Evolutionary conservation across 2,329 filamentous ascomycete genomes (phyloP).

Genomic region (Diaporthe helianthi): DNA sequence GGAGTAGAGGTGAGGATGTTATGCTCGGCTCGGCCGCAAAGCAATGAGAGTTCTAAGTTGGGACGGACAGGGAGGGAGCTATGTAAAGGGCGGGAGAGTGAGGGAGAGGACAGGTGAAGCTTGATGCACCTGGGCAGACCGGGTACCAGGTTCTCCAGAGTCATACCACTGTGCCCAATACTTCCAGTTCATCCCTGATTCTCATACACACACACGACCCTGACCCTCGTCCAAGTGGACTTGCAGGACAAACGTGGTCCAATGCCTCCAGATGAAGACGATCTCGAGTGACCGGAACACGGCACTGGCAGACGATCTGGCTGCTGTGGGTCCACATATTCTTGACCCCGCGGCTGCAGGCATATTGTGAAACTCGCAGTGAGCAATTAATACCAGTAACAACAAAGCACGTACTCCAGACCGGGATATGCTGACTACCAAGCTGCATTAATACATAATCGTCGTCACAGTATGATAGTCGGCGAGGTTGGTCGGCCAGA

Average conservation of each 20-base stretch:
- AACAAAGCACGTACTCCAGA: not conserved
- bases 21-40: not conserved
- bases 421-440: not conserved
- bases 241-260: not conserved
- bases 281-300: not conserved
- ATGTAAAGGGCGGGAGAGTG: too few species aligned
- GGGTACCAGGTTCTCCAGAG: conserved; percentile 1
- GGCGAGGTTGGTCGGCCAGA: not conserved
- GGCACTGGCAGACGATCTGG: not conserved
- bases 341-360: not conserved
- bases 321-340: too few species aligned
- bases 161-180: conserved; percentile 2
- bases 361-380: not conserved
- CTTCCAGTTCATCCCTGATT: conserved; percentile 23
- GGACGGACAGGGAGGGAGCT: too few species aligned
- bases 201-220: conserved; percentile 9
- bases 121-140: conserved; percentile 17
- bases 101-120: conserved; percentile 13
- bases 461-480: conserved; percentile 2
- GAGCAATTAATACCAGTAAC: not conserved
- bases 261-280: not conserved
- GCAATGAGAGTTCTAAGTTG: not conserved
- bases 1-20: not conserved
- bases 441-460: not conserved
- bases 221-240: conserved; percentile 9